Evolutionary conservation across 2,329 filamentous ascomycete species (phyloP).

Genomic region (Aspergillus glaucus): DNA sequence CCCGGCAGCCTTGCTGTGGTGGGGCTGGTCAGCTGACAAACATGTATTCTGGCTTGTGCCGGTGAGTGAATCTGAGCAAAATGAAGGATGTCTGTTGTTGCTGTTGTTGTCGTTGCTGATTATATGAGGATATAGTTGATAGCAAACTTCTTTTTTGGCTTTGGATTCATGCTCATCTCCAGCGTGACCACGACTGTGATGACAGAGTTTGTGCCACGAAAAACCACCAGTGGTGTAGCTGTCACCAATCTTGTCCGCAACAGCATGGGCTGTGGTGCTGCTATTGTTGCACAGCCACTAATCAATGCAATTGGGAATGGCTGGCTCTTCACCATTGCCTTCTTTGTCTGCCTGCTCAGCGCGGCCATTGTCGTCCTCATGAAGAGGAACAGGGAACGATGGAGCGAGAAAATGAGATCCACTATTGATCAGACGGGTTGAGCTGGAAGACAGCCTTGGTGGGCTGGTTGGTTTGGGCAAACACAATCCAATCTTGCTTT

Average conservation of each 20-base stretch:
- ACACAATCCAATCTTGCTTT: neutral
- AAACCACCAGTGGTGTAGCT: constrained; percentile 33
- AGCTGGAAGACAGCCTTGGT: neutral
- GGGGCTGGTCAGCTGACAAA: constrained; percentile 32
- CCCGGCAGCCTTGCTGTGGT: constrained; percentile 29
- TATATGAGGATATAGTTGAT: constrained; percentile 3
- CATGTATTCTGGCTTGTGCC: constrained; percentile 22
- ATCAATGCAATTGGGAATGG: constrained; percentile 37
- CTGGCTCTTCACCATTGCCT: constrained; percentile 31
- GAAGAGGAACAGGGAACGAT: constrained; percentile 2
- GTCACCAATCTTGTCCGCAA: constrained; percentile 39
- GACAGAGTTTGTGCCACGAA: constrained; percentile 39
- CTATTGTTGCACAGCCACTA: constrained; percentile 31
- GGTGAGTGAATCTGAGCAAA: constrained; percentile 1
- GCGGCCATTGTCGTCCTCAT: constrained; percentile 5
- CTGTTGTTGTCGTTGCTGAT: neutral
- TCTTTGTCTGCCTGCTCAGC: constrained; percentile 2
- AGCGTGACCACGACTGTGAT: constrained; percentile 34
- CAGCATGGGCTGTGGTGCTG: constrained; percentile 33
- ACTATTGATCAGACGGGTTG: neutral
- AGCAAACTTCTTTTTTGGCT: constrained; percentile 25
- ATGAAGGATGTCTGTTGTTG: neutral
- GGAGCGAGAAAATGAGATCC: constrained; percentile 2
- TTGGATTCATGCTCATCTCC: constrained; percentile 34
- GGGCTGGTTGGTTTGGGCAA: neutral